Base-by-base conservation (phyloP, 2,329 filamentous ascomycete species). In the Nemania serpens region DNA sequence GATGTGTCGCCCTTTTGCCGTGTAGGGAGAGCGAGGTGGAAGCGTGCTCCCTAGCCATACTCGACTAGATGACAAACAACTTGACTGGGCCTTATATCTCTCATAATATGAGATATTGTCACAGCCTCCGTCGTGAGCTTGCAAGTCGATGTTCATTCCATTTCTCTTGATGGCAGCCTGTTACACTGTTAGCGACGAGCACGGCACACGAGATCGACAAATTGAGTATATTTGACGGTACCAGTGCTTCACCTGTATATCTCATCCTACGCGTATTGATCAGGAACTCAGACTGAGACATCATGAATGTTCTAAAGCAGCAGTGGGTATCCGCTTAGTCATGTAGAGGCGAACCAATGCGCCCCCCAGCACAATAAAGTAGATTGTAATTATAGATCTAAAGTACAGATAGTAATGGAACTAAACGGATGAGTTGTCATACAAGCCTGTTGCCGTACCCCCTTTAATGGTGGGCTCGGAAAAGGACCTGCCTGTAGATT, bases 221-320 rank as follows among this genome's bases (percentile, higher is more conserved):
- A 36, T 36, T 41, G 37, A 41, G 10, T 41, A 41, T 41, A 5
- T 41, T n/a, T 41, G n/a, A n/a, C n/a, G n/a, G n/a, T 41, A 52
- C 49, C 36, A 52, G 2, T 41, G 49, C 49, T n/a, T 11, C 37
- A 52, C 49, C 34, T 6, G 49, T 52, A 17, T 52, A 52, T 11
- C 49, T 29, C 49, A 52, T 41, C 18, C 7, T 52, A 1, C 49
- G 34, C 20, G 49, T 52, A 18, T 52, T 33, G 17, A 52, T 42
- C 18, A 51, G 2, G 20, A 51, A 36, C 36, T 51, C 48, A 12
- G 17, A 2, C 12, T n/a, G 48, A 10, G 48, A 17, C 48, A 51
- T 51, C 11, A 22, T 41, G 48, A 29, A 51, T 41, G 18, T 10
- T 36, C 7, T 36, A 36, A 36, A n/a, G n/a, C n/a, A n/a, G n/a